phyloP scores from a whole-genome alignment of 208 protist genomes.

The Leishmania martiniquensis region DNA sequence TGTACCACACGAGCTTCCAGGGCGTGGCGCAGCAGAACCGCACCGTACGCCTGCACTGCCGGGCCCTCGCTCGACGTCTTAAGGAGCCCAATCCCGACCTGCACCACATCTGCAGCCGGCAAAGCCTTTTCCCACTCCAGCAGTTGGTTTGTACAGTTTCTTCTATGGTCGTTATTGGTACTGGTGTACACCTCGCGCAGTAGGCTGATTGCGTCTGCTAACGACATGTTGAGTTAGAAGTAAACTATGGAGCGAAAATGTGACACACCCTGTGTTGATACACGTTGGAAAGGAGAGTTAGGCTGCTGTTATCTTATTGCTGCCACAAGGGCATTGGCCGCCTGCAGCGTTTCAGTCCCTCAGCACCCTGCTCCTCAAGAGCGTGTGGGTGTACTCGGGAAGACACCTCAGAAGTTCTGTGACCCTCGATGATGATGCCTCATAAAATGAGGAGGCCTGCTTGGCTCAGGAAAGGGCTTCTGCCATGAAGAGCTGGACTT shows the following conservation, averaged over 20 bases:
- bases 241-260: not conserved
- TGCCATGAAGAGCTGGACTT: not conserved
- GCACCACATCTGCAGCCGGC: constrained; percentile 26
- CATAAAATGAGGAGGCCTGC: not conserved
- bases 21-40: constrained; percentile 67
- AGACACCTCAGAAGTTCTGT: not conserved
- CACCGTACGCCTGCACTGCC: constrained; percentile 81
- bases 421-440: not conserved
- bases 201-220: constrained; percentile 38
- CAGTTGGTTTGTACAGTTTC: constrained; percentile 40
- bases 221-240: constrained; percentile 16
- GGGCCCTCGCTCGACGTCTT: constrained; percentile 39
- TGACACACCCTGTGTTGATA: not conserved
- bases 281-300: not conserved
- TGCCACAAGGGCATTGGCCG: too few species aligned
- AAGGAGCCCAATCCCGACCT: constrained; percentile 66
- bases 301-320: not conserved
- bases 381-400: not conserved
- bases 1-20: constrained; percentile 36
- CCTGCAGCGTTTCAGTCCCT: not conserved
- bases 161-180: constrained; percentile 45
- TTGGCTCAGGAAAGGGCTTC: not conserved
- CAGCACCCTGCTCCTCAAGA: not conserved
- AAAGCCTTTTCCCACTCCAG: constrained; percentile 63
- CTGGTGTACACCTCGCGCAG: constrained; percentile 54